Base-by-base conservation (phyloP, 306 rosid species). In the Oxytropis ochrocephala region DNA sequence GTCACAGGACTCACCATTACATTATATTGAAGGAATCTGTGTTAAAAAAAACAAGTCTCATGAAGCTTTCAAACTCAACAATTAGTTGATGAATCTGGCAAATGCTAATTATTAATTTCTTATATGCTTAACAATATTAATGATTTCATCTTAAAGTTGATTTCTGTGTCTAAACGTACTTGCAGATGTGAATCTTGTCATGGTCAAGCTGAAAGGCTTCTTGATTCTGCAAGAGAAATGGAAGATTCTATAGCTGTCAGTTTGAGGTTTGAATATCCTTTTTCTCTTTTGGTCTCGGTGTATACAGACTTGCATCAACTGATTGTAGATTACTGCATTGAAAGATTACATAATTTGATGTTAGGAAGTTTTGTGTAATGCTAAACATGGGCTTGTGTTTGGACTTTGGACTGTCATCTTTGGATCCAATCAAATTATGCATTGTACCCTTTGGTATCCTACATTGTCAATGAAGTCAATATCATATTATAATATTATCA, bases 191-290 rank as follows among this genome's bases (percentile, higher is more conserved):
- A 95, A 84, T 91, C 97, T 78, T 95, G 97, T 65, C 90, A 95
- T 77, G 99, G 96, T 50, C 99, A 95, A 88, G 89, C 99, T 78
- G 99, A 95, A 82, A 90, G 89, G 82, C 96, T 95, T 83, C 96
- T 95, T 70, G 97, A 95, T 81, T 91, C 95, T 73, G 99, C 99
- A 39, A 95, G 86, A 78, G 99, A 95, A 89, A 91, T 91, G 99
- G 99, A 95, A 80, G 99, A 95, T 86, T 95, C 99, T 58, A 95
- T 95, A 76, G 89, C 87, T 74, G 99, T 95, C 75, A 91, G 73
- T 76, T 85, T 95, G 85, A 95, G 99, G 99, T 95, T 69, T 83
- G 79, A 73, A 79, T 72, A 17, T 70, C 68, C 17, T 71, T 42
- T 38, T 8, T 42, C 58, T 49, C 57, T 65, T 17, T 33, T 30